A percentile compares a stretch with the other conserved stretches of the same genome.
These are phyloP conservation scores for Lipomyces chichibuensis DNA, from an alignment of 805 yeast genomes.

Conservation along the genomic window DNA sequence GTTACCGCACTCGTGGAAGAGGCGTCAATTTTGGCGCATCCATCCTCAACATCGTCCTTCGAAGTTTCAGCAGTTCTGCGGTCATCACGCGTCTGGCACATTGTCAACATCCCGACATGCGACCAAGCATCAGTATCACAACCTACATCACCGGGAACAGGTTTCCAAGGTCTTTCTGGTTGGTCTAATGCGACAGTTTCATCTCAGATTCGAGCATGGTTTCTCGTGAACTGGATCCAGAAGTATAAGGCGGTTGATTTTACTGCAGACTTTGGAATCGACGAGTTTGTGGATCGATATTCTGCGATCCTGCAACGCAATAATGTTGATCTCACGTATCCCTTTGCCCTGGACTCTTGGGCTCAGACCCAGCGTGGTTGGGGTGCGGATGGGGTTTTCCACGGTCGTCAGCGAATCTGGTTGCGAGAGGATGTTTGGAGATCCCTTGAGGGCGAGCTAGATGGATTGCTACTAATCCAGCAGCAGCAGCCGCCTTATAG, in stretches of 20 bases:
- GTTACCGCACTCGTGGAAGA: slow-evolving; percentile 24
- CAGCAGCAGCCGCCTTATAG: slow-evolving; percentile 13
- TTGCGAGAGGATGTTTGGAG: slow-evolving; percentile 47
- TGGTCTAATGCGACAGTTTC: slow-evolving; percentile 47
- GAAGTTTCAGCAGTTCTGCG: slow-evolving; percentile 38
- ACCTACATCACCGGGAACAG: slow-evolving; percentile 27
- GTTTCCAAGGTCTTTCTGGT: slow-evolving; percentile 37
- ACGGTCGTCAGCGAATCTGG: slow-evolving; percentile 46
- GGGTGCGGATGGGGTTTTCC: slow-evolving; percentile 43
- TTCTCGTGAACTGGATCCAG: slow-evolving; percentile 47
- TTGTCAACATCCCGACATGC: slow-evolving; percentile 35
- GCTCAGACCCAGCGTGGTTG: slow-evolving; percentile 44
- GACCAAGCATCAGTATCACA: slow-evolving; percentile 38
- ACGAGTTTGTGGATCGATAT: slow-evolving; percentile 46
- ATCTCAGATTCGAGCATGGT: slow-evolving; percentile 45
- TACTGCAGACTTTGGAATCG: slow-evolving; percentile 48
- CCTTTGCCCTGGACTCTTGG: slow-evolving; percentile 44
- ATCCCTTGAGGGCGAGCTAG: slow-evolving; percentile 43
- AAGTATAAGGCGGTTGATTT: slow-evolving; percentile 44
- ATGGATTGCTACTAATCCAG: slow-evolving; percentile 28
- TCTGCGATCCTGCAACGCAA: slow-evolving; percentile 41
- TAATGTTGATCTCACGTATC: slow-evolving; percentile 34
- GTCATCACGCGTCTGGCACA: slow-evolving; percentile 46
- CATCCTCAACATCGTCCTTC: slow-evolving; percentile 22
- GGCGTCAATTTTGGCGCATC: slow-evolving; percentile 15